Evolutionary conservation across 352 stramenopile genomes (phyloP), one percentile per base, ranked within the genome.

Genomic region (Peronospora destructor): DNA sequence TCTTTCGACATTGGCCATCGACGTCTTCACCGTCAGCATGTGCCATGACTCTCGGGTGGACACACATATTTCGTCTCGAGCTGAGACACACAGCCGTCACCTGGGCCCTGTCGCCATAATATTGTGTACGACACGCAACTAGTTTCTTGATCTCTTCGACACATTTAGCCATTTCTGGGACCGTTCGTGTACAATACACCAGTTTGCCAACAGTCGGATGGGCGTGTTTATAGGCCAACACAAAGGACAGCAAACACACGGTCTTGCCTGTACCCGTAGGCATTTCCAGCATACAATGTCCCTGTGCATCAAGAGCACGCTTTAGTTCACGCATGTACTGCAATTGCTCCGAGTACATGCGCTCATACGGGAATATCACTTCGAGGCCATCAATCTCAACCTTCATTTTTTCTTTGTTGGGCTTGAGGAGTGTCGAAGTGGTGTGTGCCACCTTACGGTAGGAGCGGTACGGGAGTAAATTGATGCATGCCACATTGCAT

Each of bases 261-360:
- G 96, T 99, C 72, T 99, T 98, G 49, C 96, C 96, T 16, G 95
- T 99, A 36, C 95, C 96, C 37, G 95, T 99, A 17, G 97, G 97
- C 96, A 99, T 99, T 71, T 99, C 96, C 23, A 99, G 69, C 61
- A 99, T 88, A 59, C 84, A 96, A 72, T 99, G 95, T 33, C 95
- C 96, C 39, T 97, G 91, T 1, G 91, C 91, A 61, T 99, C 96
- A 25, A 99, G 71, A 7, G 96, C 83, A 33, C 95, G 87, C 81
- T 99, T 99, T 10, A 99, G 75, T 54, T 98, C 90, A 21, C 92
- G 80, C 96, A 99, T 99, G 73, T 99, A 99, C 62, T 98, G 84
- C 57, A 98, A 96, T 76, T 99, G 97, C 68, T 99, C 97, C 33
- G 95, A 73, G 74, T 99, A 99, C 69, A 99, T 97, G 50, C 75